phyloP scores from a whole-genome alignment of 768 basidiomycete species.

The Termitomyces sp. region DNA sequence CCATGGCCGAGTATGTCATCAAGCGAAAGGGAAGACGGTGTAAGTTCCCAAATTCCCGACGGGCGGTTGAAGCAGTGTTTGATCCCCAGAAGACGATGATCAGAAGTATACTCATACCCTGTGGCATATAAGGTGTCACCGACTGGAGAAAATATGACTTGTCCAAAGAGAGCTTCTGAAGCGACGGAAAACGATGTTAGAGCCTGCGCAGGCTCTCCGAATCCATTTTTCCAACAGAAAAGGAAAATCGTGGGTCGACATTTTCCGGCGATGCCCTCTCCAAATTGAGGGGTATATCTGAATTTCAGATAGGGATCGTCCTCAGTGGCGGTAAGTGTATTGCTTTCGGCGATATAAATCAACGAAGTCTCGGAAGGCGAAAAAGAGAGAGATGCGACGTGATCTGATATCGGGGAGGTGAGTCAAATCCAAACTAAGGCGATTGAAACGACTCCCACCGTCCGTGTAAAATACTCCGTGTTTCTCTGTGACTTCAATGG shows the following conservation, averaged over 20 bases:
- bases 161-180: slow-evolving; percentile 41
- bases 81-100: slow-evolving; percentile 55
- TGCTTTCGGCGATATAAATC: slow-evolving; percentile 55
- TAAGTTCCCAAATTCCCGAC: slow-evolving; percentile 48
- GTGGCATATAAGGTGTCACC: slow-evolving; percentile 45
- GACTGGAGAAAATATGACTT: slow-evolving; percentile 44
- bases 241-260: slow-evolving; percentile 50
- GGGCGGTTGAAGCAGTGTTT: slow-evolving; percentile 58
- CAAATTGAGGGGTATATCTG: slow-evolving; percentile 53
- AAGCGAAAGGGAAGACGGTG: slow-evolving; percentile 14
- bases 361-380: slow-evolving; percentile 45
- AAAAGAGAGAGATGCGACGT: slow-evolving; percentile 46
- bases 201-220: slow-evolving; percentile 1
- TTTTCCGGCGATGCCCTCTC: slow-evolving; percentile 53
- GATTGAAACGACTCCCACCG: slow-evolving; percentile 30
- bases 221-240: slow-evolving; percentile 35
- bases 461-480: slow-evolving; percentile 62
- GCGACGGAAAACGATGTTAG: slow-evolving; percentile 7
- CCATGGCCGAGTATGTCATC: slow-evolving; percentile 3
- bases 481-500: slow-evolving; percentile 48
- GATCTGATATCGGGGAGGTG: slow-evolving; percentile 31
- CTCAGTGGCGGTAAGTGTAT: slow-evolving; percentile 24
- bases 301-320: slow-evolving; percentile 39
- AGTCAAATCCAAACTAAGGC: background rate
- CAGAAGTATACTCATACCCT: slow-evolving; percentile 53